Evolutionary conservation across 108 stramenopile genomes (phyloP).

Genomic region (Parietichytrium sp.): DNA sequence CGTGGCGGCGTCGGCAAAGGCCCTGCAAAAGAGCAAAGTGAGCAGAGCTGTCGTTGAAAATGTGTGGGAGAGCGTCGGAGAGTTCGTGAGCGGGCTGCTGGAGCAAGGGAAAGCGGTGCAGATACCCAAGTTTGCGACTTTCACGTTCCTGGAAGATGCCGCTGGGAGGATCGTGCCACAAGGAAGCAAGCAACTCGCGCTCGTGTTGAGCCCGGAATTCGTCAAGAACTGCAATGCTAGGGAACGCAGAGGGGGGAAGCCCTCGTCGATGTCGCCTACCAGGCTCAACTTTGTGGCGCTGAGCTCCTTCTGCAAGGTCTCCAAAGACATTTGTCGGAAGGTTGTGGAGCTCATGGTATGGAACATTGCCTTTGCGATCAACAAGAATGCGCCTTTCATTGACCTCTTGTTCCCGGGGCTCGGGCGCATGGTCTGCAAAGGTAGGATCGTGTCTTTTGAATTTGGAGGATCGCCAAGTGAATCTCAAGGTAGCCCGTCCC

Average conservation of each 20-base stretch:
- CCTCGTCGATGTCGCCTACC: background rate
- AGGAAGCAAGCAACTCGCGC: no score
- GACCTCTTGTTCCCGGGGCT: background rate
- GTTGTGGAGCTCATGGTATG: constrained; percentile 10
- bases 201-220: background rate
- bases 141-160: no score
- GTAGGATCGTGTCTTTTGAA: background rate
- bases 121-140: background rate
- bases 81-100: background rate
- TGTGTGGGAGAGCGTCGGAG: background rate
- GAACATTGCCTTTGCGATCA: constrained; percentile 23
- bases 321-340: constrained; percentile 34
- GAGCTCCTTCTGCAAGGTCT: background rate
- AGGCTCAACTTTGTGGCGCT: constrained; percentile 15
- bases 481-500: background rate
- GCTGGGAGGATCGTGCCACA: no score
- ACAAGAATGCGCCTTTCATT: background rate
- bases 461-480: background rate
- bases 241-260: background rate
- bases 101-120: background rate
- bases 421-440: background rate
- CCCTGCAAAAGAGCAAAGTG: background rate
- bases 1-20: background rate
- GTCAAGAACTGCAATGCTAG: background rate
- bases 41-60: constrained; percentile 10